Evolutionary conservation across 2,329 filamentous ascomycete species (phyloP), one percentile per base, ranked within the genome.

Genomic region (Penicillium verrucosum): DNA sequence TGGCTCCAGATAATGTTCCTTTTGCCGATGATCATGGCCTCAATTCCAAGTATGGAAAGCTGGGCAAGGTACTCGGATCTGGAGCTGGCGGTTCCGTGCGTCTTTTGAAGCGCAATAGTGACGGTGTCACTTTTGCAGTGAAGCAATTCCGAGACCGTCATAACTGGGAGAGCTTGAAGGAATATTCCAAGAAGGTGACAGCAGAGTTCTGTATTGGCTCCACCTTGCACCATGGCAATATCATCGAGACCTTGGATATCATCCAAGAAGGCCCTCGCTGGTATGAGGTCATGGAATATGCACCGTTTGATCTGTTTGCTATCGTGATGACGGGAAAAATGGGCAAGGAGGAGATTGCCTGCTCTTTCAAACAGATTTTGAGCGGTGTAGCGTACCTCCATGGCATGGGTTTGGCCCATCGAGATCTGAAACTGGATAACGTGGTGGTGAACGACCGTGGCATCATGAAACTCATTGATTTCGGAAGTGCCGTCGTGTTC

Each of bases 231-330:
- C 94, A 99, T 68, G 93, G 94, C 67, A 99, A 99, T 72, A 92
- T 99, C 65, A 97, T 99, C 67, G 94, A 99, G 74, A 97, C 94
- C 1, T 83, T 99, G 63, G 94, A 99, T 73, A 96, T 99, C 61
- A 85, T 99, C 11, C 90, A 95, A 64, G 94, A 99, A 76, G 94
- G 93, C 74, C 86, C 85, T 49, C 92, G 89, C 62, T 99, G 94
- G 91, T 99, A 92, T 69, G 93, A 97, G 70, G 94, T 99, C 41
- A 99, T 99, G 94, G 94, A 99, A 71, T 99, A 96, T 70, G 94
- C 92, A 11, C 94, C 94, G 0, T 99, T 82, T 69, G 94, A 99
- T 73, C 82, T 99, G 30, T 99, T 99, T 72, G 94, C 94, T 12
- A 96, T 95, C 62, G 94, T 99, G 64, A 99, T 99, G 94, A 97